Percentiles rank a stretch among this genome's conserved stretches.
Conservation (phyloP, 106 monocot genomes). For the Hemerocallis citrina region DNA sequence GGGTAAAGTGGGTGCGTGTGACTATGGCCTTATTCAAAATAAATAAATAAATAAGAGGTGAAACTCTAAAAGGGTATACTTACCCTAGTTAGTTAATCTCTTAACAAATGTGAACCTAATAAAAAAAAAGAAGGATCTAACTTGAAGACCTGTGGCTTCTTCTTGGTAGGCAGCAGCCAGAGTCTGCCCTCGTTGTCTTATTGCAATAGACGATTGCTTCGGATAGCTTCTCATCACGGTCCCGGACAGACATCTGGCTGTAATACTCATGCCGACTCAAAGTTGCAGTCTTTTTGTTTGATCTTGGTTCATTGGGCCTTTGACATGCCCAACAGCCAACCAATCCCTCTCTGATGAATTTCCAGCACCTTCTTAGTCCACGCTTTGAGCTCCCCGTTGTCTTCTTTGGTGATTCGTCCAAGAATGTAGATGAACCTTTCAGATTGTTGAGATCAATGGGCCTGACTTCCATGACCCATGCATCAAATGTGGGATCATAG, state of each 20-base stretch:
- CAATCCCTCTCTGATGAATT: neutral
- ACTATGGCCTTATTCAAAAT: neutral
- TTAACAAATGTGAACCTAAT: too few species aligned
- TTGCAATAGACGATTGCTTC: slow-evolving; percentile 13
- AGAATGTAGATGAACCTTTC: too few species aligned
- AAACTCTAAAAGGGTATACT: neutral
- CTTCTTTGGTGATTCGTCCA: too few species aligned
- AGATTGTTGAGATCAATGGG: too few species aligned
- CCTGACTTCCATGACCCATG: neutral
- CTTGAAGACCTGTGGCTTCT: neutral
- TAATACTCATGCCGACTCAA: neutral
- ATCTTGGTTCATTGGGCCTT: neutral
- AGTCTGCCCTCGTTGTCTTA: neutral
- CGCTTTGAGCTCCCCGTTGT: neutral
- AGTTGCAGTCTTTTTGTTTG: neutral
- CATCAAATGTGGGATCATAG: neutral
- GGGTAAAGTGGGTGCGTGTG: too few species aligned
- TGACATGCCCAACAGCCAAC: neutral
- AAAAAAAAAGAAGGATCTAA: neutral
- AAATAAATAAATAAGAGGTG: neutral
- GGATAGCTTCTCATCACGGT: slow-evolving; percentile 12
- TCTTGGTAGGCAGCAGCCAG: neutral
- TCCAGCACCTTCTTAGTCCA: neutral
- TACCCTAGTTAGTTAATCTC: neutral
- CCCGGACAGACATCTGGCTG: neutral